Base-by-base conservation (phyloP, 495 filamentous ascomycete genomes). In the Penicillium antarcticum region DNA sequence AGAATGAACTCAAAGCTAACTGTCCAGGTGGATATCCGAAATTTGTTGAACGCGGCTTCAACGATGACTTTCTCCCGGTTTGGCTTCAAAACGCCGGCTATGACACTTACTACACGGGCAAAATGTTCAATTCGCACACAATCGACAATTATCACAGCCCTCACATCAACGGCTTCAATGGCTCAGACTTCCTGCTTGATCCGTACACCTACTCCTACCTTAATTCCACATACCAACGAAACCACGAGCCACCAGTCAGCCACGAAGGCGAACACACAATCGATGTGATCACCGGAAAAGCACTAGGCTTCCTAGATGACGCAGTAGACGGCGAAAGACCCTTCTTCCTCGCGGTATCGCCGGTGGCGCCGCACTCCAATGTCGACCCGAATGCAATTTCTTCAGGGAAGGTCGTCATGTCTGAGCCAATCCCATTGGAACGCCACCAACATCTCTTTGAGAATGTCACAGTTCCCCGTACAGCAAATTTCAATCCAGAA, bases 51-150 rank as follows among this genome's bases (percentile, higher is more conserved):
- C 80, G 83, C 42, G 85, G 86, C 2, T 75, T 85, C 48, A 88
- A 89, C 55, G 75, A 83, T 0, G 71, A 80, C 51, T 88, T 81
- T 53, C 74, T 89, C 9, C 85, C 86, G 0, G 56, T 87, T 2
- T 89, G 86, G 86, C 70, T 89, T 3, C 84, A 88, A 53, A 51
- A 80, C 6, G 79, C 81, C 1, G 85, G 85, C n/a, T 88, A 88
- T 60, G 76, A 83, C 53, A 89, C 85, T 1, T 88, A 83, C 63
- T 88, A 88, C 62, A 84, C 81, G 1, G 85, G 86, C 33, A 90
- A 90, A 62, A 72, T 90, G 2, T 85, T 87, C 63, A 90, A 89
- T 58, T 72, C 75, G 0, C 83, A 87, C 54, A 80, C 76, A 0
- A 56, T 79, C 1, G 55, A 76, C 3, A 86, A 83, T 45, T 87